Evolutionary conservation across 140 eudicot genomes (phyloP), one percentile per base, ranked within the genome.

Genomic region (Senecio squalidus): DNA sequence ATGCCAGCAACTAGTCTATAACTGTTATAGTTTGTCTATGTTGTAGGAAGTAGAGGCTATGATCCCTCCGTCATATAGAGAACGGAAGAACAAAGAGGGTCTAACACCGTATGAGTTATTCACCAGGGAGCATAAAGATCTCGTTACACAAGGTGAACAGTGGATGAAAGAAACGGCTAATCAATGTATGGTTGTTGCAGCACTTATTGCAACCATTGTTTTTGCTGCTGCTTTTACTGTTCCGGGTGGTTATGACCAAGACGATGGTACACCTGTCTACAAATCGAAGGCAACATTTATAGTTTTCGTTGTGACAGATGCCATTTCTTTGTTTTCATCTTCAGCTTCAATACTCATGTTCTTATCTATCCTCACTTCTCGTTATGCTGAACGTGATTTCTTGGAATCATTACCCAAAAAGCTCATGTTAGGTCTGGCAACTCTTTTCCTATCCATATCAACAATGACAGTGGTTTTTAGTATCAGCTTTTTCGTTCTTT

Each of bases 151-250:
- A 31, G 86, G 89, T 20, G 90, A 78, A 17, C 34, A 60, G 17
- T 69, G 85, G 81, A 73, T 85, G 90, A 80, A 82, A 69, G 77
- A 55, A n/a, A 85, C 94, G 0, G 78, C 94, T 0, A 72, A 66
- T 27, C 76, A 83, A 20, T 82, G 86, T 71, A 85, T 77, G 71
- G 75, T 85, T 31, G 86, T 85, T 4, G 82, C 86, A 0, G 60
- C 88, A 0, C 86, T 85, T 17, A 81, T 85, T 10, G 71, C 89
- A 20, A 72, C 90, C 3, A 76, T 85, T 9, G 79, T 70, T 15
- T 82, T 85, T 71, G 78, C 80, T 1, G 83, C 90, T 10, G 73
- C 78, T 5, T 78, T 85, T 34, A 78, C 89, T 0, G 70, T 74
- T 16, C 95, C 93, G 0, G 84, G 93, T 27, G 93, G 87, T 14